phyloP scores from a whole-genome alignment of 2,329 filamentous ascomycete genomes.

The Epichloe sylvatica region DNA sequence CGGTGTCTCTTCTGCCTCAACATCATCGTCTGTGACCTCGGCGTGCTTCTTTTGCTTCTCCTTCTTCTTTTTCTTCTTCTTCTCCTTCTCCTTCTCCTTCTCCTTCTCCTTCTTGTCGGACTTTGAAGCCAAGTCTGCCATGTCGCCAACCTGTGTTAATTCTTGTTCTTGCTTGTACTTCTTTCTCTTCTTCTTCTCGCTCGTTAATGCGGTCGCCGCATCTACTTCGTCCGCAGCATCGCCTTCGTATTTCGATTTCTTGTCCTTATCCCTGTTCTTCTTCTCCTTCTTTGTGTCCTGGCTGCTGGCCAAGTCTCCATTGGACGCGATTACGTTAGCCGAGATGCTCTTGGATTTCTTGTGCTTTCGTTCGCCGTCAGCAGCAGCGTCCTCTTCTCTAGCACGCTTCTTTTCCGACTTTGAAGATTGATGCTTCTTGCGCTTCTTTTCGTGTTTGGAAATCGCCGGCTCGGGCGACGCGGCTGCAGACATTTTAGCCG shows the following conservation, averaged over 20 bases:
- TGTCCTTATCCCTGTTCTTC: conserved; percentile 16
- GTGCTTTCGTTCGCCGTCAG: conserved; percentile 30
- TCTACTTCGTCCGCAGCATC: neutral
- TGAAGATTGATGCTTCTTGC: conserved; percentile 21
- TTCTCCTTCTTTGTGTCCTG: conserved; percentile 22
- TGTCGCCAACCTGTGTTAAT: conserved; percentile 4
- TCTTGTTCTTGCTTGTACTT: conserved; percentile 16
- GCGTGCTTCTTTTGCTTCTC: conserved; percentile 12
- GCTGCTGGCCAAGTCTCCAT: conserved; percentile 15
- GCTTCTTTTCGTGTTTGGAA: conserved; percentile 25
- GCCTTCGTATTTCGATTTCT: conserved; percentile 8
- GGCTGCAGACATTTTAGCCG: conserved; percentile 14
- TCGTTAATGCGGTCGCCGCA: conserved; percentile 1
- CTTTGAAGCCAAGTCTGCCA: conserved; percentile 11
- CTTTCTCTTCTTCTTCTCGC: conserved; percentile 17
- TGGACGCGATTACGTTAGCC: conserved; percentile 11
- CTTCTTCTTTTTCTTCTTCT: conserved; percentile 10
- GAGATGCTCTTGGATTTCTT: conserved; percentile 37
- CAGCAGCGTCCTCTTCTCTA: conserved; percentile 27
- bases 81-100: conserved; percentile 4
- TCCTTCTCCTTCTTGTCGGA: conserved; percentile 15
- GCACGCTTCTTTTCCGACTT: conserved; percentile 30
- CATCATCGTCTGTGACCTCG: conserved; percentile 11
- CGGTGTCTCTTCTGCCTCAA: neutral
- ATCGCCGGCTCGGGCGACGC: conserved; percentile 17